Conservation (phyloP, 2,329 filamentous ascomycete species). For the Nemania bipapillata region DNA sequence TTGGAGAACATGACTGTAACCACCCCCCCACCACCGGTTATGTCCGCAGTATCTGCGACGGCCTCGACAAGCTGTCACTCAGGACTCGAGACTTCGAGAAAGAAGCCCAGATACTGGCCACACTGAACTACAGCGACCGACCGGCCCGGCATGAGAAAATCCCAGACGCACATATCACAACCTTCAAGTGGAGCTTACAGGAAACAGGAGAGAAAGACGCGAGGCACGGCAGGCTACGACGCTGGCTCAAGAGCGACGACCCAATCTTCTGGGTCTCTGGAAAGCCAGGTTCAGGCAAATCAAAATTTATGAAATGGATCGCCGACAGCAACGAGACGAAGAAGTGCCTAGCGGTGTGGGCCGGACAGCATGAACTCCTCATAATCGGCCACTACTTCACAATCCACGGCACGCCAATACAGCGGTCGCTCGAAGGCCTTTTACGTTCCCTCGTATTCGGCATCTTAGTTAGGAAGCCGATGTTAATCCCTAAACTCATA, state of each 20-base stretch:
- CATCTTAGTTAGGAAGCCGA: slow-evolving; percentile 36
- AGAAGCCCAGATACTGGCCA: slow-evolving; percentile 31
- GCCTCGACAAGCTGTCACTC: slow-evolving; percentile 11
- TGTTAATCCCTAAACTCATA: slow-evolving; percentile 26
- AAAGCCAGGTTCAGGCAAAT: slow-evolving; percentile 43
- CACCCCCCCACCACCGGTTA: too few species aligned
- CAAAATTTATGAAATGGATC: slow-evolving; percentile 42
- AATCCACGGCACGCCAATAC: slow-evolving; percentile 48
- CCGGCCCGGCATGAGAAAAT: slow-evolving; percentile 31
- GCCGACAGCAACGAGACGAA: slow-evolving; percentile 35
- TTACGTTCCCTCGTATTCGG: slow-evolving; percentile 42
- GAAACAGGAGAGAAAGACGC: too few species aligned
- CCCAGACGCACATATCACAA: slow-evolving; percentile 34
- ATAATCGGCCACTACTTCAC: slow-evolving; percentile 53
- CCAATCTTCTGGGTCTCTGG: slow-evolving; percentile 43
- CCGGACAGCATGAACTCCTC: slow-evolving; percentile 36
- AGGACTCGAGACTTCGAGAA: slow-evolving; percentile 13
- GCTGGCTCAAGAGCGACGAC: slow-evolving; percentile 45
- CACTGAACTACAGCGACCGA: slow-evolving; percentile 32
- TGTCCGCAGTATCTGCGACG: too few species aligned
- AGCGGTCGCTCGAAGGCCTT: slow-evolving; percentile 52
- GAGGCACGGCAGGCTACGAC: slow-evolving; percentile 13
- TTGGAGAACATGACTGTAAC: not conserved
- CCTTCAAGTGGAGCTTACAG: slow-evolving; percentile 38
- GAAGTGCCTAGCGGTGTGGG: slow-evolving; percentile 47